A percentile compares a stretch with the other conserved stretches of the same genome.
Conservation (phyloP, 2,329 filamentous ascomycete species). For the Westerdykella ornata region DNA sequence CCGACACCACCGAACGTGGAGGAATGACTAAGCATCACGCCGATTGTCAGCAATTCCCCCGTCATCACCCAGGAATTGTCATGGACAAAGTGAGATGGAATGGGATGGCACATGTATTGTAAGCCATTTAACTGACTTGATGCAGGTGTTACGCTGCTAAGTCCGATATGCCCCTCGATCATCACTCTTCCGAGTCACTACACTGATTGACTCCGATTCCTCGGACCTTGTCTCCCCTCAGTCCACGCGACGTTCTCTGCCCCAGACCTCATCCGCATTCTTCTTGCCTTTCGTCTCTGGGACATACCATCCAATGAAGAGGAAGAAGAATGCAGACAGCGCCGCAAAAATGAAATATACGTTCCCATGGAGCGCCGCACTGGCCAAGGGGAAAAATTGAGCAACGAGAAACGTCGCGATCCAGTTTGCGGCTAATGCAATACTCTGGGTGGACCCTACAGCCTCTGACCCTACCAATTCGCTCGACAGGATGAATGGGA, state of each 20-base stretch:
- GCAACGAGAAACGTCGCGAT: constrained; percentile 85
- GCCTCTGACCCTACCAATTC: constrained; percentile 88
- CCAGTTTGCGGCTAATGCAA: constrained; percentile 82
- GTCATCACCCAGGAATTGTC: too few relatives aligned
- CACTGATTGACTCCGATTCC: too few relatives aligned
- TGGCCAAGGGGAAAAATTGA: constrained; percentile 88
- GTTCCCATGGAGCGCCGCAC: constrained; percentile 69
- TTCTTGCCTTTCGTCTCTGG: constrained; percentile 86
- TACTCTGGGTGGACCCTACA: constrained; percentile 84
- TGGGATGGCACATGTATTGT: too few relatives aligned
- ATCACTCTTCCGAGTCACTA: too few relatives aligned
- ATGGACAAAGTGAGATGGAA: too few relatives aligned
- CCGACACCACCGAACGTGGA: constrained; percentile 1
- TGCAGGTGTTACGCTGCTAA: too few relatives aligned
- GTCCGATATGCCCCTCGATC: too few relatives aligned
- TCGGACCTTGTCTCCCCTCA: constrained; percentile 7
- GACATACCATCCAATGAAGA: constrained; percentile 67
- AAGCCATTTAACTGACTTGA: too few relatives aligned
- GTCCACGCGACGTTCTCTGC: constrained; percentile 46
- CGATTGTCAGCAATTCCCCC: too few relatives aligned
- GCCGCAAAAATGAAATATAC: constrained; percentile 89
- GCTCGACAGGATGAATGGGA: constrained; percentile 88
- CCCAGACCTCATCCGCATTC: constrained; percentile 87
- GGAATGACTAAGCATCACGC: too few relatives aligned
- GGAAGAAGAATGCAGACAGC: constrained; percentile 60